These are phyloP conservation scores for Coniochaeta sp. DNA, from an alignment of 2,329 filamentous ascomycete genomes.

Conservation along the genomic window DNA sequence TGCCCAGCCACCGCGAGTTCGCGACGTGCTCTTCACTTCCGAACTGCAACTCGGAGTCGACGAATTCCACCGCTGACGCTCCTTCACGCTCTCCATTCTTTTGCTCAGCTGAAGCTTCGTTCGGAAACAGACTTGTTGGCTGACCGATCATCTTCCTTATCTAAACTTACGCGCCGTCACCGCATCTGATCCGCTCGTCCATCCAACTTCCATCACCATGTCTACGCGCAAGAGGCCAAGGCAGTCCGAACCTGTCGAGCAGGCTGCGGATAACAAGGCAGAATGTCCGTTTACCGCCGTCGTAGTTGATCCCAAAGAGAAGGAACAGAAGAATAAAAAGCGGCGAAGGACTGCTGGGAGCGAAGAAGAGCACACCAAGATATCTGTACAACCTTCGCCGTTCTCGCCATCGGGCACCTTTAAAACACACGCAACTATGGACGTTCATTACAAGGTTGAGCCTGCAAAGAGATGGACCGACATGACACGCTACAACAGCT, in stretches of 20 bases:
- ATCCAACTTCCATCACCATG: constrained; percentile 20
- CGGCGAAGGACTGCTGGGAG: constrained; percentile 34
- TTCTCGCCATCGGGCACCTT: constrained; percentile 48
- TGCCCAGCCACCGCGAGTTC: not conserved
- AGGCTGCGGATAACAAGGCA: constrained; percentile 40
- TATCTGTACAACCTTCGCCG: constrained; percentile 39
- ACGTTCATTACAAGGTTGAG: constrained; percentile 45
- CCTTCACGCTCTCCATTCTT: not conserved
- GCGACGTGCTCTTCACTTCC: not conserved
- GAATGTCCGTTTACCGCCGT: constrained; percentile 47
- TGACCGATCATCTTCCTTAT: not conserved
- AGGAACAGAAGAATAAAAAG: constrained; percentile 37
- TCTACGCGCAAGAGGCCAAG: constrained; percentile 37
- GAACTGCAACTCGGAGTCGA: not conserved
- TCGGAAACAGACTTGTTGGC: not conserved
- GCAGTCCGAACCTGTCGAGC: constrained; percentile 28
- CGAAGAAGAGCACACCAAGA: constrained; percentile 33
- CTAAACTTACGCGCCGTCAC: not conserved
- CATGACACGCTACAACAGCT: constrained; percentile 55
- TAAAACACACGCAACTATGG: constrained; percentile 45
- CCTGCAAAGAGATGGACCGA: constrained; percentile 46
- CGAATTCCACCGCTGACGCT: not conserved
- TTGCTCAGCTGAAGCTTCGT: not conserved
- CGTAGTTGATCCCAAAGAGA: constrained; percentile 37
- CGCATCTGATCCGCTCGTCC: constrained; percentile 1